Conservation (phyloP, 495 filamentous ascomycete genomes). For the Lophiotrema nucula region DNA sequence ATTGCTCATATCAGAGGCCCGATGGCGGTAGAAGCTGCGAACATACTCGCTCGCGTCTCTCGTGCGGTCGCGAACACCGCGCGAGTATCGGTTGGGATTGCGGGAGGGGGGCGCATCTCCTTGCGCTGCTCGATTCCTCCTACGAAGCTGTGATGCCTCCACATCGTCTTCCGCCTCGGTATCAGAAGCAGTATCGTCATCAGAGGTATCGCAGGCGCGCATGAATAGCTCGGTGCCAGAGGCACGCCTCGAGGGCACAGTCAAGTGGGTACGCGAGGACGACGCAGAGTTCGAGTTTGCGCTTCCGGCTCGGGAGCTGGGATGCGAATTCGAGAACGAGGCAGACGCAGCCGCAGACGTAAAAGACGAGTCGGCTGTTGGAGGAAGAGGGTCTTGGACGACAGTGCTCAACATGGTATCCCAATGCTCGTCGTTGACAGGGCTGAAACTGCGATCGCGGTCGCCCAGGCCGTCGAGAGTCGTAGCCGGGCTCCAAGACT, state of each 20-base stretch:
- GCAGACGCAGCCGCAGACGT: conserved; percentile 60
- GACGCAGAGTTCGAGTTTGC: conserved; percentile 45
- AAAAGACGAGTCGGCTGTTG: conserved; percentile 79
- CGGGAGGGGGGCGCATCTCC: conserved; percentile 19
- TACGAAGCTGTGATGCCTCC: not conserved
- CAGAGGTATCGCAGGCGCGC: conserved; percentile 30
- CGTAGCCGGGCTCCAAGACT: conserved; percentile 38
- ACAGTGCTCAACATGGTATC: conserved; percentile 77
- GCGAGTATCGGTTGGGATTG: conserved; percentile 20
- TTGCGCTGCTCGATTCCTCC: not conserved
- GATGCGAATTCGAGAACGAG: conserved; percentile 43
- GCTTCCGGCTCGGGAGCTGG: conserved; percentile 34
- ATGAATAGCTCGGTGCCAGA: conserved; percentile 13
- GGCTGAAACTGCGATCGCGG: conserved; percentile 76
- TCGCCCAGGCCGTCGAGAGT: conserved; percentile 75
- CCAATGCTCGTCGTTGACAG: conserved; percentile 66
- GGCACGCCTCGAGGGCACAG: conserved; percentile 31
- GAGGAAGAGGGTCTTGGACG: conserved; percentile 74
- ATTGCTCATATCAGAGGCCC: not conserved
- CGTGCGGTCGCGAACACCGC: conserved; percentile 18
- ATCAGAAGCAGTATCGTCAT: conserved; percentile 31
- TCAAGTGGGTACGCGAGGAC: conserved; percentile 39
- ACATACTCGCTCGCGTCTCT: conserved; percentile 20
- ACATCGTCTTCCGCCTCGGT: conserved; percentile 26
- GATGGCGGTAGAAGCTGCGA: conserved; percentile 6